Conservation (phyloP, 169 alveolate species). For the Cryptosporidium tyzzeri region DNA sequence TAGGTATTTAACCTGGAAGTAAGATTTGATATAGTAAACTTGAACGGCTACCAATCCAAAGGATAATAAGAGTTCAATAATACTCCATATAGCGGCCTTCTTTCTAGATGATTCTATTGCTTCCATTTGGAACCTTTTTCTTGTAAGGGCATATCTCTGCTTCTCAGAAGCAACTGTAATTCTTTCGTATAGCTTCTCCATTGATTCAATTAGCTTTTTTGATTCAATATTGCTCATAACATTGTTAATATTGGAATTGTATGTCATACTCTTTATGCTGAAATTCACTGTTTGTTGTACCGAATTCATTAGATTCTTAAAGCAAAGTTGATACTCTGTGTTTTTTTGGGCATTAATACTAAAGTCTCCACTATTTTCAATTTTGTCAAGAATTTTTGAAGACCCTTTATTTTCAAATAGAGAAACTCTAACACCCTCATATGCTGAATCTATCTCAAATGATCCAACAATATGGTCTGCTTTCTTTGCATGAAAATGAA, state of each 20-base stretch:
- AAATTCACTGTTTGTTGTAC: slow-evolving; percentile 57
- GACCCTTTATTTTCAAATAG: background rate
- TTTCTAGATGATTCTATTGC: slow-evolving; percentile 63
- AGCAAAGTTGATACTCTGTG: slow-evolving; percentile 42
- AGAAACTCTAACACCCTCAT: slow-evolving; percentile 57
- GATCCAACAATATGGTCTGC: slow-evolving; percentile 60
- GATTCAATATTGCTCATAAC: slow-evolving; percentile 62
- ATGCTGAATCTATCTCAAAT: slow-evolving; percentile 34
- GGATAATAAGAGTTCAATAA: slow-evolving; percentile 33
- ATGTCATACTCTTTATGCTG: slow-evolving; percentile 22
- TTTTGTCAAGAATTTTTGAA: slow-evolving; percentile 22
- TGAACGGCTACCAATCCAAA: slow-evolving; percentile 37
- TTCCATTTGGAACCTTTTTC: slow-evolving; percentile 63
- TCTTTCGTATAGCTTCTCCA: slow-evolving; percentile 66
- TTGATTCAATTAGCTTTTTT: slow-evolving; percentile 24
- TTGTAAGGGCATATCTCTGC: slow-evolving; percentile 61
- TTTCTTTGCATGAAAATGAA: slow-evolving; percentile 15
- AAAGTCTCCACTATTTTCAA: slow-evolving; percentile 54
- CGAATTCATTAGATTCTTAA: slow-evolving; percentile 42
- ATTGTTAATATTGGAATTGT: slow-evolving; percentile 3
- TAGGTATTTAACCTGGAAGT: slow-evolving; percentile 47
- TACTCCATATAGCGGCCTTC: slow-evolving; percentile 62
- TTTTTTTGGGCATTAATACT: background rate
- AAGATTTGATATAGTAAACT: slow-evolving; percentile 45
- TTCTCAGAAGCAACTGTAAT: slow-evolving; percentile 40